A percentile compares a stretch with the other conserved stretches of the same genome.
Conservation (phyloP, 192 early-diverging fungal species). For the Irineochytrium annulatum region DNA sequence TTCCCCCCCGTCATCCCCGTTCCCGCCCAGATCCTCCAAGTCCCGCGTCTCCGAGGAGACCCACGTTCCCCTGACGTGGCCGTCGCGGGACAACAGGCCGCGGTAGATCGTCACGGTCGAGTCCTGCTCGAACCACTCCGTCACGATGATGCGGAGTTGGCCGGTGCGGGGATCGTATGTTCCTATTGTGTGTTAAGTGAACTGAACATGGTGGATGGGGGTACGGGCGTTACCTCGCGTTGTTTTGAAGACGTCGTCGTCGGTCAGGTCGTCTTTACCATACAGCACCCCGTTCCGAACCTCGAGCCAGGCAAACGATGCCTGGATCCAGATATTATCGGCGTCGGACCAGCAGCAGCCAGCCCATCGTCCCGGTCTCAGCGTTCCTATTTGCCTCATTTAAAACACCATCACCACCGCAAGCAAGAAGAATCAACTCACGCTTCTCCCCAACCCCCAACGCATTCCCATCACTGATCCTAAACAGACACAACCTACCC, state of each 20-base stretch:
- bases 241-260: neutral
- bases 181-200: no score
- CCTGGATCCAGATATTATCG: conserved; percentile 6
- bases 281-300: neutral
- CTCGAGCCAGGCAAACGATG: conserved; percentile 19
- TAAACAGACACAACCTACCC: conserved; percentile 2
- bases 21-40: conserved; percentile 1
- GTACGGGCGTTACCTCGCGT: conserved; percentile 10
- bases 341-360: conserved; percentile 10
- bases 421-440: no score
- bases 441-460: no score
- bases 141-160: neutral
- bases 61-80: neutral
- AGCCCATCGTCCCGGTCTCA: conserved; percentile 3
- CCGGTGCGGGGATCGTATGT: neutral
- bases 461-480: conserved; percentile 2
- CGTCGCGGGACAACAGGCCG: neutral
- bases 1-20: neutral
- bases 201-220: no score
- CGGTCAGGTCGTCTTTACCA: neutral
- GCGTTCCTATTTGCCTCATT: neutral
- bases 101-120: neutral
- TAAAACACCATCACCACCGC: no score
- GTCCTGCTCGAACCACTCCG: conserved; percentile 5
- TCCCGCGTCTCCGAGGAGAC: neutral